These are phyloP conservation scores for Pterocarpus santalinus DNA, from an alignment of 306 rosid genomes.

Conservation along the genomic window DNA sequence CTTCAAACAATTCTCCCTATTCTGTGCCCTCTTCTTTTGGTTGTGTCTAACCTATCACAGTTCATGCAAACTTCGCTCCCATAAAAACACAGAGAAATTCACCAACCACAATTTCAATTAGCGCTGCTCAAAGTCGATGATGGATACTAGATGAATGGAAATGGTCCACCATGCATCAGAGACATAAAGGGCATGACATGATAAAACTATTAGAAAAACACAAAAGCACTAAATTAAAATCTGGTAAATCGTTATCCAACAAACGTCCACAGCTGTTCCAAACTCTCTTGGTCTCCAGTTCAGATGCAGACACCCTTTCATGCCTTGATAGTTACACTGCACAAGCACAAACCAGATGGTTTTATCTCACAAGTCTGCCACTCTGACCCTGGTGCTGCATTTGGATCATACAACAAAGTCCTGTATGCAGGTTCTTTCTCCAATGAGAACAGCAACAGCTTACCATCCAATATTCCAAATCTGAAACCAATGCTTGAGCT, in stretches of 20 bases:
- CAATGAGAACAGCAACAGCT: slow-evolving; percentile 74
- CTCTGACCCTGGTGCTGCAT: slow-evolving; percentile 77
- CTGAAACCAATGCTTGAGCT: slow-evolving; percentile 78
- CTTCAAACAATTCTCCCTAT: no score
- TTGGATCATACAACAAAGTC: slow-evolving; percentile 88
- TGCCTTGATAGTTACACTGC: slow-evolving; percentile 82
- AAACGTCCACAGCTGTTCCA: slow-evolving; percentile 6
- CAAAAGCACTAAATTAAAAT: slow-evolving; percentile 16
- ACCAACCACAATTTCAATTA: no score
- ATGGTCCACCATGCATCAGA: not conserved
- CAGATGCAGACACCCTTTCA: slow-evolving; percentile 49
- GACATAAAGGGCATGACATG: not conserved
- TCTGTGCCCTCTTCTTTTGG: no score
- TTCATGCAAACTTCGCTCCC: no score
- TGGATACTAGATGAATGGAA: not conserved
- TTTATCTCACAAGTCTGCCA: slow-evolving; percentile 82
- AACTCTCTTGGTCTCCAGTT: slow-evolving; percentile 28
- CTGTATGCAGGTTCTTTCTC: slow-evolving; percentile 65
- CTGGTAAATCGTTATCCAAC: slow-evolving; percentile 6
- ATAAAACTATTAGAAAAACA: slow-evolving; percentile 7
- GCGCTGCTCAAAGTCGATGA: not conserved
- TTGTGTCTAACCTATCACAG: no score
- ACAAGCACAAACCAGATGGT: slow-evolving; percentile 86
- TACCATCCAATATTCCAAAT: slow-evolving; percentile 78
- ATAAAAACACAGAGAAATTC: no score